These are phyloP conservation scores for Fusarium citri DNA, from an alignment of 2,329 filamentous ascomycete genomes.

Conservation along the genomic window DNA sequence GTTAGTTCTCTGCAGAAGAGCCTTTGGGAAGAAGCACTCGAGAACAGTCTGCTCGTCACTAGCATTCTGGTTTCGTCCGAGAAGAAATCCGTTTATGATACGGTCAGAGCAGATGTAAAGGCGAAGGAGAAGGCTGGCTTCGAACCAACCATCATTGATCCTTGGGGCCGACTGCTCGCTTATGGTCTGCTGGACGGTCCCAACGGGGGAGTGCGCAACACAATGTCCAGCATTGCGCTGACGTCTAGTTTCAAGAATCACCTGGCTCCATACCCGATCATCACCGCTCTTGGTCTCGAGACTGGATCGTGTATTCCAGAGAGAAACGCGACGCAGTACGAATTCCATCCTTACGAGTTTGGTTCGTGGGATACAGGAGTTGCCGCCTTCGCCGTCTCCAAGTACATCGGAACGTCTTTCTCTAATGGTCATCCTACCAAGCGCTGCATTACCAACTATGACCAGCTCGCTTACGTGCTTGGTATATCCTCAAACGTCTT, in stretches of 20 bases:
- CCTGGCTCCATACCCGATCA: not conserved
- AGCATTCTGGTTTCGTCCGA: slow-evolving; percentile 1
- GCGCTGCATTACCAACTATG: slow-evolving; percentile 8
- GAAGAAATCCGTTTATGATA: slow-evolving; percentile 1
- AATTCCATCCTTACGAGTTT: slow-evolving; percentile 13
- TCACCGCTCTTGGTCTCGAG: slow-evolving; percentile 12
- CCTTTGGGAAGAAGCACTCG: slow-evolving; percentile 5
- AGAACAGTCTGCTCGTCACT: slow-evolving; percentile 10
- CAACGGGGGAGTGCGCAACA: not conserved
- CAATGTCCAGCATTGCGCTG: slow-evolving; percentile 5
- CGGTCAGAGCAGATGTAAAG: slow-evolving; percentile 1
- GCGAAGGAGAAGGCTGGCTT: slow-evolving; percentile 10
- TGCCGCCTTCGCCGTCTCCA: not conserved
- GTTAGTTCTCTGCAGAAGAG: not conserved
- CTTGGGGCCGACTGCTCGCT: slow-evolving; percentile 6
- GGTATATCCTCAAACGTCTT: slow-evolving; percentile 13
- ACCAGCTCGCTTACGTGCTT: slow-evolving; percentile 12
- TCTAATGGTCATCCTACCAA: not conserved
- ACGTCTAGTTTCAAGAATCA: slow-evolving; percentile 3
- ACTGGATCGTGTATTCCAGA: slow-evolving; percentile 5
- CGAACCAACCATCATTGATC: slow-evolving; percentile 12
- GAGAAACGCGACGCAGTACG: slow-evolving; percentile 5
- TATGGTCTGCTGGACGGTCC: not conserved
- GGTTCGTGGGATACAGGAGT: slow-evolving; percentile 12
- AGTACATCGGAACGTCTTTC: not conserved